phyloP scores from a whole-genome alignment of 768 basidiomycete genomes.

The Rhizopogon roseolus region DNA sequence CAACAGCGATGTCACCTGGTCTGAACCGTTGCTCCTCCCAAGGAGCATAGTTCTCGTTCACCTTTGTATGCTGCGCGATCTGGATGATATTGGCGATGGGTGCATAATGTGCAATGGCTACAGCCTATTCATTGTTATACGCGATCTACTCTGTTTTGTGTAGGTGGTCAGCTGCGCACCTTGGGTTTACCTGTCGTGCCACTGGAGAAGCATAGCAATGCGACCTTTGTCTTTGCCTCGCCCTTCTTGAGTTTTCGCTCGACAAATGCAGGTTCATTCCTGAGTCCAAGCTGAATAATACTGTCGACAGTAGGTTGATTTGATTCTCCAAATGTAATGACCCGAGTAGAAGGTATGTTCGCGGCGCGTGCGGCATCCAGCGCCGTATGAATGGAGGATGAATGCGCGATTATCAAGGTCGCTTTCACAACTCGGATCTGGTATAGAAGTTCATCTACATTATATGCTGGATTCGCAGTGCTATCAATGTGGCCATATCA shows the following conservation, averaged over 20 bases:
- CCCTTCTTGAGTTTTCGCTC: constrained; percentile 48
- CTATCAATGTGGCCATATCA: constrained; percentile 9
- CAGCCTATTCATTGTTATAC: constrained; percentile 39
- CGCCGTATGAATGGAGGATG: constrained; percentile 22
- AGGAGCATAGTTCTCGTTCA: constrained; percentile 33
- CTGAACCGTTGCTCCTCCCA: constrained; percentile 36
- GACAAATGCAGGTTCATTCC: constrained; percentile 32
- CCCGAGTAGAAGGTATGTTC: constrained; percentile 22
- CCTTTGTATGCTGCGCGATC: constrained; percentile 45
- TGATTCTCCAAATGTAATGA: constrained; percentile 22
- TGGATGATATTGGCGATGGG: constrained; percentile 63
- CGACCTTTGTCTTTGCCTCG: constrained; percentile 58
- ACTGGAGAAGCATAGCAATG: constrained; percentile 69
- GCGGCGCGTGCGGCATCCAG: constrained; percentile 23
- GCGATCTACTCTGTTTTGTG: neutral
- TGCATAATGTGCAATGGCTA: constrained; percentile 60
- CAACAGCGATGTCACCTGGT: constrained; percentile 54
- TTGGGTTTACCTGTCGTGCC: constrained; percentile 62
- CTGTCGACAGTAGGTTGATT: constrained; percentile 34
- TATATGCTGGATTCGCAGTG: constrained; percentile 32
- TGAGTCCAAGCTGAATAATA: constrained; percentile 42
- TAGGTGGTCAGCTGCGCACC: constrained; percentile 2
- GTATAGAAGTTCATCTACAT: constrained; percentile 25
- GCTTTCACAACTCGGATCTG: constrained; percentile 26
- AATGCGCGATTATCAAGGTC: constrained; percentile 26